Conservation (phyloP, 1,284 basidiomycete species). For the Papiliotrema fonsecae region DNA sequence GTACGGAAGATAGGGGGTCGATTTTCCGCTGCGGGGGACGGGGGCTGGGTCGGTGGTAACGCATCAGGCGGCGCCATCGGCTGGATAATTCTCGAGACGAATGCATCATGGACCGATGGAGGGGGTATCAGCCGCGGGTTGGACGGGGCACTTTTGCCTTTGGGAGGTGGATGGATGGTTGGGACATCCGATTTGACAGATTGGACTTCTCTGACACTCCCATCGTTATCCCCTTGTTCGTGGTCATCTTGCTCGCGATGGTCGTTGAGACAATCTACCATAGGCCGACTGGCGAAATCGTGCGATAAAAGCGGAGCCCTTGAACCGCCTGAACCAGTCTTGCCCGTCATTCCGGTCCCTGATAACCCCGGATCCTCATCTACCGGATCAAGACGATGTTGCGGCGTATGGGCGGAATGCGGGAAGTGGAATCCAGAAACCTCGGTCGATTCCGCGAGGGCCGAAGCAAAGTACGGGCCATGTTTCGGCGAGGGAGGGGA, state of each 20-base stretch:
- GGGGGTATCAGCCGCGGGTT: slow-evolving; percentile 10
- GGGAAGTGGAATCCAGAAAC: too few species aligned
- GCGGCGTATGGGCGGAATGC: too few species aligned
- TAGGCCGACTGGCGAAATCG: not conserved
- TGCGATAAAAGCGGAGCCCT: not conserved
- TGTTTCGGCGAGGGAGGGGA: not conserved
- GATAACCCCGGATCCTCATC: slow-evolving; percentile 1
- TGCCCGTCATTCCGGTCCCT: too few species aligned
- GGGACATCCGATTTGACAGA: not conserved
- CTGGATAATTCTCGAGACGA: slow-evolving; percentile 10
- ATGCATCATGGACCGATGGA: slow-evolving; percentile 11
- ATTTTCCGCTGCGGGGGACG: slow-evolving; percentile 6
- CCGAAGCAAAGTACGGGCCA: slow-evolving; percentile 1
- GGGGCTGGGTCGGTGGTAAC: slow-evolving; percentile 8
- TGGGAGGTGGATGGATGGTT: not conserved
- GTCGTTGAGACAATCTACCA: not conserved
- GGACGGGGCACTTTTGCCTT: not conserved
- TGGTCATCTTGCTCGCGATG: not conserved
- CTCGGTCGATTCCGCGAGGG: slow-evolving; percentile 3
- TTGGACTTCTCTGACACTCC: not conserved
- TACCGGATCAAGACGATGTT: too few species aligned
- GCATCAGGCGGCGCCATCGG: slow-evolving; percentile 3
- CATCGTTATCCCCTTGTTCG: not conserved
- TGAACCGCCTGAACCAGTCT: not conserved
- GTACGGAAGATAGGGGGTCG: slow-evolving; percentile 8